Conservation (phyloP, 176 grass and related monocot genomes). For the Triticum urartu region DNA sequence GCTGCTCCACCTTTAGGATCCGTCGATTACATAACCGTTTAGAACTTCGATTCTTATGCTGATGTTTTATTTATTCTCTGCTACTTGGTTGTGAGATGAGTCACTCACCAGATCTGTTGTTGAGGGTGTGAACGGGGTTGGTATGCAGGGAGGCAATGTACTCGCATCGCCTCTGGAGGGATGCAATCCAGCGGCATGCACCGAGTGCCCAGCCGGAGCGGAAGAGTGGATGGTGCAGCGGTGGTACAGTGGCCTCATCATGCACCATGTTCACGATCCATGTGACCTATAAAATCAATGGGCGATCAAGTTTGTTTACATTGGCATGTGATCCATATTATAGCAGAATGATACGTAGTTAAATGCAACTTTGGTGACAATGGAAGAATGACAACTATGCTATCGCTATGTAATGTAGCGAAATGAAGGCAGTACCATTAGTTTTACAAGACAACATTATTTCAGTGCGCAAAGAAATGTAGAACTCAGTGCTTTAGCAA, state of each 20-base stretch:
- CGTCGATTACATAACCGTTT: background rate
- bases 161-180: slow-evolving; percentile 29
- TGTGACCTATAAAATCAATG: slow-evolving; percentile 27
- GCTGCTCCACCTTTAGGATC: background rate
- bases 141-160: background rate
- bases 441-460: background rate
- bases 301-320: background rate
- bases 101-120: background rate
- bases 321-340: background rate
- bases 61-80: background rate
- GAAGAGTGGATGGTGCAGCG: slow-evolving; percentile 16
- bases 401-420: too few species aligned
- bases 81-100: background rate
- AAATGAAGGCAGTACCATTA: background rate
- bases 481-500: too few species aligned
- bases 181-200: background rate
- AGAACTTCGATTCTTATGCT: background rate
- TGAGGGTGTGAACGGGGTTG: background rate
- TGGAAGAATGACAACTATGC: background rate
- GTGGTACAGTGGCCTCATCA: background rate
- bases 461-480: background rate
- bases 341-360: background rate
- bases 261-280: slow-evolving; percentile 50
- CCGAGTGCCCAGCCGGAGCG: slow-evolving; percentile 41
- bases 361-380: background rate